A percentile compares a stretch with the other conserved stretches of the same genome.
Evolutionary conservation across 2,329 filamentous ascomycete genomes (phyloP).

Genomic region (Uncinocarpus reesii): DNA sequence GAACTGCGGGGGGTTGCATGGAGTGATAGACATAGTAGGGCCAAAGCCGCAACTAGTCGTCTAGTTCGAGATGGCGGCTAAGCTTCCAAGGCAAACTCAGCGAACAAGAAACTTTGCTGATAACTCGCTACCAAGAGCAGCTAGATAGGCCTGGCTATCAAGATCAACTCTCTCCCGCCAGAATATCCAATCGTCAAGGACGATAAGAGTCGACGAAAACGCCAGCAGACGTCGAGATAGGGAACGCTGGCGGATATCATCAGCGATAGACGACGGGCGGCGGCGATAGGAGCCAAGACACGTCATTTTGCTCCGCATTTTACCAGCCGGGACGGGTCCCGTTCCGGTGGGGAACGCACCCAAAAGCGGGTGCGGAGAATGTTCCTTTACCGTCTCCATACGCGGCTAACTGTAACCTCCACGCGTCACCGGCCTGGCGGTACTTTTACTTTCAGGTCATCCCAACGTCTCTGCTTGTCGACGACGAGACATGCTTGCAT

Average conservation of each 20-base stretch:
- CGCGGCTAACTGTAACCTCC: slow-evolving; percentile 2
- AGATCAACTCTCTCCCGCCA: too few species aligned
- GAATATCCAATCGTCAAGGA: too few species aligned
- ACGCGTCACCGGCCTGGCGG: neutral
- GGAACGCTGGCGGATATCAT: neutral
- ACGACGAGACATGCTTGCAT: too few species aligned
- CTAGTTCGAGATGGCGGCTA: too few species aligned
- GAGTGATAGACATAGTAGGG: neutral
- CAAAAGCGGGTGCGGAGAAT: slow-evolving; percentile 2
- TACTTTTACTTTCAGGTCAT: too few species aligned
- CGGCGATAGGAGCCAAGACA: neutral
- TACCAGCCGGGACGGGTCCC: slow-evolving; percentile 12
- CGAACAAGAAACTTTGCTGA: too few species aligned
- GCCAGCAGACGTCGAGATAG: neutral
- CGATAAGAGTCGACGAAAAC: too few species aligned
- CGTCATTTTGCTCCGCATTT: slow-evolving; percentile 11
- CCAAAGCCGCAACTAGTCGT: too few species aligned
- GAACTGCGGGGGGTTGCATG: slow-evolving; percentile 7
- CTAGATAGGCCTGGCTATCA: too few species aligned
- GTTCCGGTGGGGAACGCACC: neutral
- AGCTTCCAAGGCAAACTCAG: too few species aligned
- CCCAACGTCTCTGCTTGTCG: too few species aligned
- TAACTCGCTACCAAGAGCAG: too few species aligned
- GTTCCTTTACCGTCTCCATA: slow-evolving; percentile 6
- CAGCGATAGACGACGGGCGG: neutral